These are phyloP conservation scores for Nannochloris sp. DNA, from an alignment of 139 green algal species.

Conservation along the genomic window DNA sequence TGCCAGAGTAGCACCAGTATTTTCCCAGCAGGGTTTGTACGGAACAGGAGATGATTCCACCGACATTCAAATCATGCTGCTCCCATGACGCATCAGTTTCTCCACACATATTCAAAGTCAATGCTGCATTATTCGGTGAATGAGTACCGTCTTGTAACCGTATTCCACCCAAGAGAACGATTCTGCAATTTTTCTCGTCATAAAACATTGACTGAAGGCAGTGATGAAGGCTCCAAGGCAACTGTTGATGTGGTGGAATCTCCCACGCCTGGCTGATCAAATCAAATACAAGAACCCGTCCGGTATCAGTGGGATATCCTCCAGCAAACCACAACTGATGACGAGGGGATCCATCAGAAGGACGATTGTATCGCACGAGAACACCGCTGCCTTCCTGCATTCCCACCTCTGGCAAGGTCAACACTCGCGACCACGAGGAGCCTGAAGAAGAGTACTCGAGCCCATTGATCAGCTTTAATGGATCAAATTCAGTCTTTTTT, in stretches of 20 bases:
- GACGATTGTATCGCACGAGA: background rate
- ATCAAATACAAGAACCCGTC: constrained; percentile 2
- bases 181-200: background rate
- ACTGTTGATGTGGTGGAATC: background rate
- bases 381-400: background rate
- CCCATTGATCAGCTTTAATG: too few relatives aligned
- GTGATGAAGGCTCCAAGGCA: background rate
- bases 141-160: background rate
- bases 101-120: background rate
- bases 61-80: background rate
- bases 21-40: background rate
- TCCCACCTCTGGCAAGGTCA: background rate
- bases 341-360: background rate
- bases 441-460: too few relatives aligned
- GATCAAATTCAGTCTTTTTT: too few relatives aligned
- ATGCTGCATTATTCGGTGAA: background rate
- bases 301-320: background rate
- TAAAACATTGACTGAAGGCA: background rate
- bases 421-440: background rate
- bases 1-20: background rate
- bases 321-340: background rate
- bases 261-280: background rate
- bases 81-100: background rate
- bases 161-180: background rate
- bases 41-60: background rate